Evolutionary conservation across 805 yeast species (phyloP), one percentile per base, ranked within the genome.

Genomic region (Metschnikowia drakensbergensis): DNA sequence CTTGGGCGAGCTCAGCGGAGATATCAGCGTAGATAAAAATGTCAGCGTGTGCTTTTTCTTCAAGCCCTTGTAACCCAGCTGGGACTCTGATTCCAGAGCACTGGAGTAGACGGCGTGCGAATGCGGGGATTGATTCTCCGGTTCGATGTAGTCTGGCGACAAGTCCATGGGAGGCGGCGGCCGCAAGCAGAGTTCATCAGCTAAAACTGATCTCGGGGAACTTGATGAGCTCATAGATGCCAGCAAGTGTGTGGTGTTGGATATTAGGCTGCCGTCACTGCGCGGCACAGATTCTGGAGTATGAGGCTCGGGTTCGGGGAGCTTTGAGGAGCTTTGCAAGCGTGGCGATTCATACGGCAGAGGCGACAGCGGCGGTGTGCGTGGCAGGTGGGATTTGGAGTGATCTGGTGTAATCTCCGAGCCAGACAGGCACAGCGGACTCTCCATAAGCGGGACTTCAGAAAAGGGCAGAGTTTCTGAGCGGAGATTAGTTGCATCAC

Each of bases 61-160:
- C 9, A 44, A 38, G 6, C 54, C 43, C 25, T 49, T 39, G n/a
- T 45, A 13, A 6, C 45, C 48, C 28, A 38, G 32, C n/a, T 48
- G 54, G 23, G 51, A 48, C 26, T 55, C 59, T 37, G 51, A 47
- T 36, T 55, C 59, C 58, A 54, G 58, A 2, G 59, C 58, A 42
- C 58, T 54, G 17, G 58, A 54, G 30, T 55, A 55, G n/a, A 54
- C 49, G 10, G 44, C 50, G 28, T 42, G 45, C 6, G 45, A 32
- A 25, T 26, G 26, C 37, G 32, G 27, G 26, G 37, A 26, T 13
- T 25, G 37, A 8, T 37, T 37, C 31, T 13, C 37, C 10, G 37
- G 27, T 11, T 32, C 37, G 9, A 33, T 26, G 31, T 33, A 42
- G 3, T 31, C 31, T 9, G 45, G 38, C 28, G 45, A 42, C 13